phyloP scores from a whole-genome alignment of 2,329 filamentous ascomycete species.

The Samsoniella hepiali region DNA sequence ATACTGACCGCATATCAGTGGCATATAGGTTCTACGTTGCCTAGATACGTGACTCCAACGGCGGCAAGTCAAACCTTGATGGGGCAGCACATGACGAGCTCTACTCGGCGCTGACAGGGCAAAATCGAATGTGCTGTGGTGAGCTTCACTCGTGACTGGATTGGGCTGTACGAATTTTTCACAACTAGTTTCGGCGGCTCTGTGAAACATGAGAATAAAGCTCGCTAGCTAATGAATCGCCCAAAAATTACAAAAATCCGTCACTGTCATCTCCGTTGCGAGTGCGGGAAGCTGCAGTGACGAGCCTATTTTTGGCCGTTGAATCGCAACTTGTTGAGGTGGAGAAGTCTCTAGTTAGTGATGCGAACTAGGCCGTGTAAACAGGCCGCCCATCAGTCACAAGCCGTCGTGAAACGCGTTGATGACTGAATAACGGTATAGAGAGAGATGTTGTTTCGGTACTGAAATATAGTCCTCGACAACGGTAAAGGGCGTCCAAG shows the following conservation, averaged over 20 bases:
- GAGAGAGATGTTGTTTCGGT: neutral
- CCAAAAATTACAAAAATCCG: neutral
- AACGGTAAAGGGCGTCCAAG: neutral
- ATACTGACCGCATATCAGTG: neutral
- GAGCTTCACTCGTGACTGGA: neutral
- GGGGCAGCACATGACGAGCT: neutral
- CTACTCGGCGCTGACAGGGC: neutral
- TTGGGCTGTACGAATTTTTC: neutral
- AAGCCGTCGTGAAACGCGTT: neutral
- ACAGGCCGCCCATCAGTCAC: slow-evolving; percentile 1
- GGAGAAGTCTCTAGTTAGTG: neutral
- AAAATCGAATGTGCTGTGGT: neutral
- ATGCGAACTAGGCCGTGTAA: neutral
- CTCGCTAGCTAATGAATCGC: neutral
- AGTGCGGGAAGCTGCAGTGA: neutral
- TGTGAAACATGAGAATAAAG: slow-evolving; percentile 7
- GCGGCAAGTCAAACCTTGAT: slow-evolving; percentile 10
- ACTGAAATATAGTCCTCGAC: neutral
- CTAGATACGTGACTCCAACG: neutral
- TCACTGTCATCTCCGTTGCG: neutral
- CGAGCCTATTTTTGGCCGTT: neutral
- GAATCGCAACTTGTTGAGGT: no score
- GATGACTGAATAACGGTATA: neutral
- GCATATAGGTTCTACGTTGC: neutral
- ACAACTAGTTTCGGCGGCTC: slow-evolving; percentile 2